phyloP scores from a whole-genome alignment of 1,139 yeast species.

The Debaryomyces udenii region DNA sequence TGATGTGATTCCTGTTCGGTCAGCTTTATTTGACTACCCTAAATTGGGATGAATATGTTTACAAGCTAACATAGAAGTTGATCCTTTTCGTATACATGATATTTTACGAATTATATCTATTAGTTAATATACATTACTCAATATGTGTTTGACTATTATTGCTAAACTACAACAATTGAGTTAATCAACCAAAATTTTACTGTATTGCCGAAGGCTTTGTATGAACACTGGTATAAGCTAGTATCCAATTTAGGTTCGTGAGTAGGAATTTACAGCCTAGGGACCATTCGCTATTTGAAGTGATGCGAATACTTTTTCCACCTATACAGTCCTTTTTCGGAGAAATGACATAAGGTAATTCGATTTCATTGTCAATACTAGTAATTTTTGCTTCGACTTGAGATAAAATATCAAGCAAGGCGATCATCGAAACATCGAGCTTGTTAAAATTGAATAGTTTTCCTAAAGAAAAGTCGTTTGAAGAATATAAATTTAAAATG shows the following conservation, averaged over 20 bases:
- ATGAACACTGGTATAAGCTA: conserved; percentile 46
- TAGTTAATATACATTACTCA: background rate
- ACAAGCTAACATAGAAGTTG: no score
- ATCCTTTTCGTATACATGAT: no score
- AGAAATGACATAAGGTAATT: conserved; percentile 66
- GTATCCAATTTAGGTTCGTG: conserved; percentile 65
- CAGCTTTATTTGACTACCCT: no score
- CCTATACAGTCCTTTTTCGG: conserved; percentile 67
- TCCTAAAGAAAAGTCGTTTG: conserved; percentile 70
- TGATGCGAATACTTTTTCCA: conserved; percentile 71
- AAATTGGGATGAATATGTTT: no score
- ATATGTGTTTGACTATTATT: no score
- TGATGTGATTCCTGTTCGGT: no score
- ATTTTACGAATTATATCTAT: no score
- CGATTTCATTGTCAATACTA: conserved; percentile 56
- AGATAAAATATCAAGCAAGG: conserved; percentile 62
- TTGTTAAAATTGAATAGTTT: conserved; percentile 70
- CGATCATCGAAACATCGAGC: conserved; percentile 77
- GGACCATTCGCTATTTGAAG: conserved; percentile 86
- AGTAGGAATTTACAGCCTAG: conserved; percentile 81
- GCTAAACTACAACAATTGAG: no score
- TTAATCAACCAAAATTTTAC: no score
- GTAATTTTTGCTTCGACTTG: conserved; percentile 58
- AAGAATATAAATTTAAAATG: conserved; percentile 54
- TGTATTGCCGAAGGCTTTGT: conserved; percentile 18